Evolutionary conservation across 2,329 filamentous ascomycete species (phyloP).

Genomic region (Dothistroma pini): DNA sequence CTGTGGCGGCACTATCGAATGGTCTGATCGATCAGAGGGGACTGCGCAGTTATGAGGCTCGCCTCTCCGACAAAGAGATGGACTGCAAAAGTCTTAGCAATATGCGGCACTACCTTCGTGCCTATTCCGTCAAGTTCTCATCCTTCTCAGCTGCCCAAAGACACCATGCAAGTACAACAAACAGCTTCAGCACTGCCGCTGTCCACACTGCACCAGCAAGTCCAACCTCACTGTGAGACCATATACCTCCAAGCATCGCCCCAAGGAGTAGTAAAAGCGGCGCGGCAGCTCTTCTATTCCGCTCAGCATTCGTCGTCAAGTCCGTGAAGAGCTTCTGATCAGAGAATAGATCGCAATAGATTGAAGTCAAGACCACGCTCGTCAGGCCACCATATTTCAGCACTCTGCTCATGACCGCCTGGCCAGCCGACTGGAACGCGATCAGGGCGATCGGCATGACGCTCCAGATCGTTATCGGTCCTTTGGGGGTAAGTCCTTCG

Average conservation of each 20-base stretch:
- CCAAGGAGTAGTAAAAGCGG: constrained; percentile 52
- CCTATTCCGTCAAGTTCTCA: constrained; percentile 5
- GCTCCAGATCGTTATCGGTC: constrained; percentile 39
- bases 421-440: constrained; percentile 73
- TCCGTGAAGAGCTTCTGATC: constrained; percentile 52
- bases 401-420: constrained; percentile 70
- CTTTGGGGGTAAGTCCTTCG: constrained; percentile 12
- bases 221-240: constrained; percentile 51
- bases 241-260: constrained; percentile 53
- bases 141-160: constrained; percentile 40
- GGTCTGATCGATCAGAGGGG: not conserved
- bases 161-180: constrained; percentile 40
- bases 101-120: not conserved
- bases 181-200: constrained; percentile 40
- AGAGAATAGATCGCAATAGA: constrained; percentile 76
- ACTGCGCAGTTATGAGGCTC: not conserved
- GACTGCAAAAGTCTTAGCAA: not conserved
- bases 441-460: constrained; percentile 65
- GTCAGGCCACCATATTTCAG: constrained; percentile 68
- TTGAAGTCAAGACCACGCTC: constrained; percentile 74
- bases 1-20: constrained; percentile 16
- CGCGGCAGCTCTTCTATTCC: constrained; percentile 52
- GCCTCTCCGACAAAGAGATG: not conserved
- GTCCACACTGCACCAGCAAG: constrained; percentile 52
- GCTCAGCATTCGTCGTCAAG: constrained; percentile 46